Conservation (phyloP, 352 stramenopile species). For the Phytophthora chlamydospora region DNA sequence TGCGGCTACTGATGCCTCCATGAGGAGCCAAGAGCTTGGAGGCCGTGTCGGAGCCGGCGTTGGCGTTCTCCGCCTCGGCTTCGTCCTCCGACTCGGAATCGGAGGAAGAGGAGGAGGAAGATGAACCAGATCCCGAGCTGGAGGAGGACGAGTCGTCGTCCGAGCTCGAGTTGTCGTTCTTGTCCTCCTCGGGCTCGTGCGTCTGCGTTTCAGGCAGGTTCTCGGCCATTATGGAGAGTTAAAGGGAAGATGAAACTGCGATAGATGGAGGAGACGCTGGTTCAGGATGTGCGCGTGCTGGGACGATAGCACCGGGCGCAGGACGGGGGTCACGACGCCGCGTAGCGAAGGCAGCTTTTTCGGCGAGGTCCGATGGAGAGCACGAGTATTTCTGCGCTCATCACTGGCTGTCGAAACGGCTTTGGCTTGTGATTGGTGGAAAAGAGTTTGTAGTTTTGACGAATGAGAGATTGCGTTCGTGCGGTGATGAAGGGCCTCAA, state of each 20-base stretch:
- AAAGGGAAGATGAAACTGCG: neutral
- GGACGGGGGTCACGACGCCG: neutral
- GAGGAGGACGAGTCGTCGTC: conserved; percentile 81
- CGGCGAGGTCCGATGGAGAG: conserved; percentile 13
- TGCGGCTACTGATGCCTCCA: conserved; percentile 14
- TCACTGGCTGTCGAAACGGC: conserved; percentile 27
- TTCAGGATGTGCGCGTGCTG: neutral
- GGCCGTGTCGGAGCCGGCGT: conserved; percentile 5
- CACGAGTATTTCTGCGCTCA: conserved; percentile 39
- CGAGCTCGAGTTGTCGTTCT: conserved; percentile 68
- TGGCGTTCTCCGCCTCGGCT: conserved; percentile 24
- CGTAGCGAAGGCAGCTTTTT: neutral
- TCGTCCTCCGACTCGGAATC: conserved; percentile 80
- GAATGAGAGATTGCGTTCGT: conserved; percentile 17
- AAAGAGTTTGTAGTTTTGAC: conserved; percentile 12
- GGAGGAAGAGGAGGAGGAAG: conserved; percentile 76
- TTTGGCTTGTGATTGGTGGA: conserved; percentile 30
- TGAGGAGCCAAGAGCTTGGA: conserved; percentile 13
- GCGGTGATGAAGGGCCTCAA: conserved; percentile 75
- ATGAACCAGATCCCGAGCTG: conserved; percentile 72
- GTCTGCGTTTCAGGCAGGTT: conserved; percentile 31
- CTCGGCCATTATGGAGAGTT: conserved; percentile 33
- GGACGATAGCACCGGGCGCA: no score
- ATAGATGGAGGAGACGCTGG: neutral
- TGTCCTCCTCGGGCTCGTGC: conserved; percentile 45